phyloP scores from a whole-genome alignment of 2,329 filamentous ascomycete genomes.

The Pyrenophora tritici-repentis region DNA sequence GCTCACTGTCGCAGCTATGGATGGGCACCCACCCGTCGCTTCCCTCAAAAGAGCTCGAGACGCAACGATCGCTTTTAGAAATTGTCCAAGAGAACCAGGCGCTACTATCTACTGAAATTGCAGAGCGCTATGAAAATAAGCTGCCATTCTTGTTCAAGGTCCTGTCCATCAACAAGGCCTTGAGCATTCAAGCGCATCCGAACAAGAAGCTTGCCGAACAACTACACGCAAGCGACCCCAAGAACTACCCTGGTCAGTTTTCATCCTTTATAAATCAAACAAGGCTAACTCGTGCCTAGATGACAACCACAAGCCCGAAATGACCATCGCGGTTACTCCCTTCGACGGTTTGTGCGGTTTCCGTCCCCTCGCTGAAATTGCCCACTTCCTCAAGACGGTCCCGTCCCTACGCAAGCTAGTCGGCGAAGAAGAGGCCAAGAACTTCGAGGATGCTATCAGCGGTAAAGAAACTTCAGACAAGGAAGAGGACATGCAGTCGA shows the following conservation, averaged over 20 bases:
- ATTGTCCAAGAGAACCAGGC: slow-evolving; percentile 85
- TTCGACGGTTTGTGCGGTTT: slow-evolving; percentile 98
- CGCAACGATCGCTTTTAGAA: slow-evolving; percentile 83
- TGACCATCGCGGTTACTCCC: slow-evolving; percentile 96
- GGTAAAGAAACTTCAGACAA: slow-evolving; percentile 57
- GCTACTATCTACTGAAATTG: slow-evolving; percentile 75
- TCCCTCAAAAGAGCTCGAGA: slow-evolving; percentile 85
- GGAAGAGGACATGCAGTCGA: slow-evolving; percentile 55
- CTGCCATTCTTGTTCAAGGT: slow-evolving; percentile 98
- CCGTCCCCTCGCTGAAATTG: slow-evolving; percentile 82
- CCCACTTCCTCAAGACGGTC: slow-evolving; percentile 76
- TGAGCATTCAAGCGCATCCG: slow-evolving; percentile 96
- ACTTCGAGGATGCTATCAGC: slow-evolving; percentile 55
- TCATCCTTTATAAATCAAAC: no score
- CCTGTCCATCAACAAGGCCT: slow-evolving; percentile 89
- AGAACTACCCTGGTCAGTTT: slow-evolving; percentile 76
- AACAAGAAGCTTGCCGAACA: slow-evolving; percentile 93
- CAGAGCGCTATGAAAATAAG: slow-evolving; percentile 75
- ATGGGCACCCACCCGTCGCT: slow-evolving; percentile 98
- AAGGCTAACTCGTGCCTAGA: slow-evolving; percentile 49
- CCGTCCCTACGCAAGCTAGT: slow-evolving; percentile 56
- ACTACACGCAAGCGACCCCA: slow-evolving; percentile 81
- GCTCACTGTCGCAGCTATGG: slow-evolving; percentile 73
- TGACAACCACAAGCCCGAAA: slow-evolving; percentile 99
- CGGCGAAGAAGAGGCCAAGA: slow-evolving; percentile 53